Base-by-base conservation (phyloP, 2,329 filamentous ascomycete genomes). In the Epichloe hybrida region DNA sequence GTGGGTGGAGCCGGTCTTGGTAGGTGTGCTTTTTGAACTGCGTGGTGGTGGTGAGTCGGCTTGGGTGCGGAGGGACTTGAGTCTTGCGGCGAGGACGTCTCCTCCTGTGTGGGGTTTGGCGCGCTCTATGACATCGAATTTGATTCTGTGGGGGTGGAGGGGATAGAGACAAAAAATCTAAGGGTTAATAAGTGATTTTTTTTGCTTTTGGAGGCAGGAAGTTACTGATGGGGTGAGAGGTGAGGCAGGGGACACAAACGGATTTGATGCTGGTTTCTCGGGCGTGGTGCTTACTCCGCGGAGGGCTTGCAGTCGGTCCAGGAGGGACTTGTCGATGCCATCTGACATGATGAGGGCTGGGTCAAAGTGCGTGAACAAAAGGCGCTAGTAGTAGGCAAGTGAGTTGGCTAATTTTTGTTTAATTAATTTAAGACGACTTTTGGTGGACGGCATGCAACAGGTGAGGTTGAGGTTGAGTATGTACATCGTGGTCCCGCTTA, bases 221-320 rank as follows among this genome's bases (percentile, higher is more conserved):
- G 34, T 62, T 55, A 45, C 58, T 57, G 47, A 57, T 9, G 3
- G n/a, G 43, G 15, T 8, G 3, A 35, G 20, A 15, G 9, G 3
- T 31, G n/a, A 34, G 39, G 39, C 6, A 20, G 42, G 3, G 35
- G 9, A 5, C 20, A 3, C 35, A 5, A 45, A 51, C 44, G 20
- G 27, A n/a, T 31, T 49, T 31, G 51, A 13, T 15, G 49, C 8
- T 27, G 23, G 52, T 21, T 50, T 51, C 31, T 51, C 43, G 56
- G 54, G 64, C 58, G 61, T 72, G 70, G 57, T 55, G 53, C 56
- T 61, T 23, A 56, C 55, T 21, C 64, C 66, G 46, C 66, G 62
- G 38, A 81, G 64, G 9, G 77, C 77, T 48, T 77, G 76, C 34
- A 81, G 67, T 34, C 77, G 72, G 51, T 76, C 72, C 21, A 80